Base-by-base conservation (phyloP, 768 basidiomycete species). In the Gloeostereum incarnatum region DNA sequence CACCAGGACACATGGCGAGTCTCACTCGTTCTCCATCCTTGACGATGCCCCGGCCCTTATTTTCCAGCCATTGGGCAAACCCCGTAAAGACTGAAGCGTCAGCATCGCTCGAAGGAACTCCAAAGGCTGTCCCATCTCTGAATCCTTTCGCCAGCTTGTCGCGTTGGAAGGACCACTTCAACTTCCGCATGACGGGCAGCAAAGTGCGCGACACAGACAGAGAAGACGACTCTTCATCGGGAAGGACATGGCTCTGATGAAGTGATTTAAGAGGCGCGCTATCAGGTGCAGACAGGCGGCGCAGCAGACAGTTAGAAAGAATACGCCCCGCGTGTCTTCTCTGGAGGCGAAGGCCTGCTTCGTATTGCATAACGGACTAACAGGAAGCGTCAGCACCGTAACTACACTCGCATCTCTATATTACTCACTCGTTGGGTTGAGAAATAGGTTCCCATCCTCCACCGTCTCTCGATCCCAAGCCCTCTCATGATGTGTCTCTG, bases 401-500 rank as follows among this genome's bases (percentile, higher is more conserved):
- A 27, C 30, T 30, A 20, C 38, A 31, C 18, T 43, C n/a, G n/a
- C 31, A 36, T 42, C 19, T 23, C 18, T 20, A 40, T 16, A 32
- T 21, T 17, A 56, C 75, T 41, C 56, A 80, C 84, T 36, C 65
- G 65, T 6, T 66, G 60, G 25, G 79, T 78, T 49, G 77, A 74
- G 36, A 84, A 65, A 50, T 87, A 87, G 24, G 56, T 51, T 17
- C 84, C 83, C 44, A 65, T 63, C 48, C 80, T 71, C 75, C 78
- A 82, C 41, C 73, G 62, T 44, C 79, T 57, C 51, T 80, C 80
- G 30, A 86, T 68, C 9, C 70, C 71, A 31, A 82, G 56, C 2
- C 83, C 83, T 14, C 74, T 74, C 42, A 86, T 72, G 40, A 87
- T 79, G 19, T 78, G 74, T 27, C 84, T 65, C 26, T 80, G 78